Evolutionary conservation across 1,284 basidiomycete species (phyloP), one percentile per base, ranked within the genome.

Genomic region (Puccinia triticina): DNA sequence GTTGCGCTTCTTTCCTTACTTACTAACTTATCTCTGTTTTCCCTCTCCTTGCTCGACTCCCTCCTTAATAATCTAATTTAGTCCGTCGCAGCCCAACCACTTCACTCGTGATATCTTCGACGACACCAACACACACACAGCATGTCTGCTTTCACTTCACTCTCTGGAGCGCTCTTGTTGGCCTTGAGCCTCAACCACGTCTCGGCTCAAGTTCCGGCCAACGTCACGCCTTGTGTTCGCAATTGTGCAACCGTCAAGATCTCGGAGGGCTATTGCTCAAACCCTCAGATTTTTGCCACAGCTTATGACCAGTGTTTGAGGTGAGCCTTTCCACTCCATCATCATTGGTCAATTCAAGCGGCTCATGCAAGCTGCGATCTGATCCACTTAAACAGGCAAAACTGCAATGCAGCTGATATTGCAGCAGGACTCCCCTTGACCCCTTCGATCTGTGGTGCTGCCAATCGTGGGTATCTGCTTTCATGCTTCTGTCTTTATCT

Each of bases 241-340:
- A 81, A 55, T 73, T 81, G 78, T 46, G 78, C 69, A 23, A 72
- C 40, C n/a, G 53, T 81, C 26, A 81, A 81, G 34, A 29, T 81
- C 23, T 73, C 53, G 8, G 78, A 81, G 55, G 78, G 78, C 21
- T 81, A 81, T 34, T 81, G 78, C 46, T n/a, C 67, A 23, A 73
- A 81, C 43, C 29, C 67, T 26, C 16, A 26, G 40, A 50, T 73
- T n/a, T 61, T 73, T 43, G 46, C 37, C n/a, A 11, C 64, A 8
- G 78, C 78, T 37, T 81, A 59, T 26, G 50, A 59, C 23, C 78
- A 73, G 55, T 81, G 78, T 29, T 73, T 81, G 48, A 81, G 50
- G 78, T 71, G 29, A 2, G 77, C 37, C 23, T 23, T 71, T 43
- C 16, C 18, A 26, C 59, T 48, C 74, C 59, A 57, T 29, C 11